Conservation (phyloP, 768 basidiomycete genomes). For the Leccinum disarticulatum region DNA sequence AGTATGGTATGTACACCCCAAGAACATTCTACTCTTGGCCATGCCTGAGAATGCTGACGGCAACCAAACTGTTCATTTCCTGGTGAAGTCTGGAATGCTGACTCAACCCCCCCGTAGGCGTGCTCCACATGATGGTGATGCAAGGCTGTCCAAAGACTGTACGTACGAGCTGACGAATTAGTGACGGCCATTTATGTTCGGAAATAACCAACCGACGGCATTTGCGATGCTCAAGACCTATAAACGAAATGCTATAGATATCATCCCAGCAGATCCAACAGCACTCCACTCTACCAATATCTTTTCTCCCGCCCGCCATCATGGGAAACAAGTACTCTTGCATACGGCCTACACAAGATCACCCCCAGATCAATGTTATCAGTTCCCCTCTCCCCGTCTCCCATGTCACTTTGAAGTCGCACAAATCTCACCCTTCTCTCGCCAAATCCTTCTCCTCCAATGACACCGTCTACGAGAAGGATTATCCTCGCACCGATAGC, state of each 20-base stretch:
- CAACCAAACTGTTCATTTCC: neutral
- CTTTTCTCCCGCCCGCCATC: neutral
- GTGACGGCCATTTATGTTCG: neutral
- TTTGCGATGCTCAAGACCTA: conserved; percentile 9
- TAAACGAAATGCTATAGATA: conserved; percentile 13
- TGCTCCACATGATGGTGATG: neutral
- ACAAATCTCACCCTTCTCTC: conserved; percentile 36
- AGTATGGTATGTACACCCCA: neutral
- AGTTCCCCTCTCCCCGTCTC: conserved; percentile 22
- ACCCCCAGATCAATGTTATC: conserved; percentile 5
- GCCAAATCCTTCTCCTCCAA: conserved; percentile 39
- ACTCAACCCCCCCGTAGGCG: neutral
- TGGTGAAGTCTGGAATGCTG: neutral
- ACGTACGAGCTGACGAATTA: conserved; percentile 1
- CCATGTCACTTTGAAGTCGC: conserved; percentile 41
- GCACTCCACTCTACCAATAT: neutral
- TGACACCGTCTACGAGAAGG: conserved; percentile 40
- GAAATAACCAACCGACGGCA: neutral
- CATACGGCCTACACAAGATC: conserved; percentile 9
- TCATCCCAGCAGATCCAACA: neutral
- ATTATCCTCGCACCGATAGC: conserved; percentile 13
- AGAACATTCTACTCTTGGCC: conserved; percentile 1
- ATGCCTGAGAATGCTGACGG: neutral
- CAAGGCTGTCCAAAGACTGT: conserved; percentile 2
- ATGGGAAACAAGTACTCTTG: conserved; percentile 36